Percentiles rank a stretch among this genome's conserved stretches.
These are phyloP conservation scores for Papiliotrema nemorosa DNA, from an alignment of 1,284 basidiomycete species.

Conservation along the genomic window DNA sequence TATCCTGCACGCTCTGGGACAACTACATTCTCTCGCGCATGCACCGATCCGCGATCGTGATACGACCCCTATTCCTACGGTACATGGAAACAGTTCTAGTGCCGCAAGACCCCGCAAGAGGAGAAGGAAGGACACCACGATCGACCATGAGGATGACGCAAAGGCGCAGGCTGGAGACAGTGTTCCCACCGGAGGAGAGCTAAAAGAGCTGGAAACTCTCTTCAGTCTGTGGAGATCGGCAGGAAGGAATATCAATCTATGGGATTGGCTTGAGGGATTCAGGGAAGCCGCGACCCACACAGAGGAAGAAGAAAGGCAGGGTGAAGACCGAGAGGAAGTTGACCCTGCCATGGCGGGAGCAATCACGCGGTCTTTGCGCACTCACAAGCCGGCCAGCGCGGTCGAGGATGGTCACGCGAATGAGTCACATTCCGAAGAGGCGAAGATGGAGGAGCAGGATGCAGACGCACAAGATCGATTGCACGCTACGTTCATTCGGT, in stretches of 20 bases:
- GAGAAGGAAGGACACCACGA: background rate
- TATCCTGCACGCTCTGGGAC: constrained; percentile 23
- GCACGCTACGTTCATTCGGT: constrained; percentile 42
- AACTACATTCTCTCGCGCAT: background rate
- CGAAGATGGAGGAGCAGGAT: constrained; percentile 1
- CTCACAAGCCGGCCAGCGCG: background rate
- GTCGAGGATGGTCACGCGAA: background rate
- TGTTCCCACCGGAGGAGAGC: constrained; percentile 10
- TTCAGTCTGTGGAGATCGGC: constrained; percentile 37
- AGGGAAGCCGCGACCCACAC: constrained; percentile 12
- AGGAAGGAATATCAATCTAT: constrained; percentile 41
- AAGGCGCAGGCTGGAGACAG: background rate
- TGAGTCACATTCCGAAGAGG: background rate
- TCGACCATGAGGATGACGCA: background rate
- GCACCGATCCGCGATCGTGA: background rate
- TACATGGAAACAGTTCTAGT: background rate
- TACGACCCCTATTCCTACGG: background rate
- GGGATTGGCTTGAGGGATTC: constrained; percentile 46
- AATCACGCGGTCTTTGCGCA: background rate
- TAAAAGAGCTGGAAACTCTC: constrained; percentile 33
- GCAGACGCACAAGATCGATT: constrained; percentile 19
- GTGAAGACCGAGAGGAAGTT: too few species aligned
- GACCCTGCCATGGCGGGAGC: background rate
- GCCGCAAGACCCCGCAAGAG: background rate
- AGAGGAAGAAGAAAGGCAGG: background rate